Evolutionary conservation across 2,329 filamentous ascomycete genomes (phyloP), one percentile per base, ranked within the genome.

Genomic region (Colletotrichum eleusines): DNA sequence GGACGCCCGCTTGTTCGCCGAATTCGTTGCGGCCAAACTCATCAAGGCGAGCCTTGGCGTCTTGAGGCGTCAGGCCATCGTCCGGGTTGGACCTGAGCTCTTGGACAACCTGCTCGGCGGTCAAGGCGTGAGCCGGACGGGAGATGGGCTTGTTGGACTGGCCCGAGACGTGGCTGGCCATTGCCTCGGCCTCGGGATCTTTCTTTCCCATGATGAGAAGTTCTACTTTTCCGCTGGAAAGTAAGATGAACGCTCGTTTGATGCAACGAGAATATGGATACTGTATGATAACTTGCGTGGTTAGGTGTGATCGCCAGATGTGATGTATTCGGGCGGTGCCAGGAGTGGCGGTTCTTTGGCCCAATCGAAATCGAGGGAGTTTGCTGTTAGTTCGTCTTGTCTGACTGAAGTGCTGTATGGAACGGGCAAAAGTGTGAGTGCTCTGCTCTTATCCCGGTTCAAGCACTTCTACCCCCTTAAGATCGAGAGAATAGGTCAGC

Each of bases 21-120:
- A 93, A 85, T 69, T 91, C 87, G 74, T 93, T 93, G 20, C 81
- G 79, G 5, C 90, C 90, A 80, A 88, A 86, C 57, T 87, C 79
- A 33, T 87, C 83, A 1, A 91, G 80, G 28, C 90, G 85, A 12
- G 77, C 75, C 73, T 84, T 83, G 23, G 87, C 89, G 72, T 92
- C 89, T 1, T 78, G 78, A 5, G 81, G 77, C 1, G 84, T 85
- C 51, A 93, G 82, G 31, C 91, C 91, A 77, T 89, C 84, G 6
- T 89, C 84, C 6, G 84, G 76, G 74, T 90, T 84, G 63, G 88
- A 86, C 16, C 81, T 79, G 42, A 91, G 84, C 77, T 92, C 87
- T 23, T 84, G 78, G 40, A 87, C 80, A 42, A 90, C 84, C 40
- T 85, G 79, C 26, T 85, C 81, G 75, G 82, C 82, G n/a, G 84